phyloP scores from a whole-genome alignment of 2,329 filamentous ascomycete species.

The Fusarium humuli region DNA sequence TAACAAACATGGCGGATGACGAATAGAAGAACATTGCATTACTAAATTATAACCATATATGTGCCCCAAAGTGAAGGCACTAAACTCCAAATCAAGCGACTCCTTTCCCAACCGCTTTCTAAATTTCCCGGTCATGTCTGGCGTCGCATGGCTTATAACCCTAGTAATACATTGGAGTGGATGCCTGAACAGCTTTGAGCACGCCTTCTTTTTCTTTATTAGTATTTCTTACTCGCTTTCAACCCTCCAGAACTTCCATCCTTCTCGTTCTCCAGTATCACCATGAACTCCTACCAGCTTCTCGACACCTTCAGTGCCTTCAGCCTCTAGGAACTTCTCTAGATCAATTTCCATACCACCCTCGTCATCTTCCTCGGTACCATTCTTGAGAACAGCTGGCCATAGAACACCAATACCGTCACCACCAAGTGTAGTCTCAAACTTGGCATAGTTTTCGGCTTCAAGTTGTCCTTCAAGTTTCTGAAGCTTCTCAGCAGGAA shows the following conservation, averaged over 20 bases:
- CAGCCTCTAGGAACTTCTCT: slow-evolving; percentile 83
- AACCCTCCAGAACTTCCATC: slow-evolving; percentile 88
- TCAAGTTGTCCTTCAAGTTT: slow-evolving; percentile 74
- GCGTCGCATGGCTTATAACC: slow-evolving; percentile 40
- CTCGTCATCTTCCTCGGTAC: slow-evolving; percentile 78
- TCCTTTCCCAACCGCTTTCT: slow-evolving; percentile 30
- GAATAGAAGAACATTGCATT: slow-evolving; percentile 40
- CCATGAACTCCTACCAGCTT: slow-evolving; percentile 83
- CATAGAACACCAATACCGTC: slow-evolving; percentile 95
- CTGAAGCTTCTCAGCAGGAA: slow-evolving; percentile 66
- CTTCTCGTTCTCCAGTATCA: slow-evolving; percentile 75
- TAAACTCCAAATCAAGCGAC: slow-evolving; percentile 38
- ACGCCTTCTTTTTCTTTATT: slow-evolving; percentile 1
- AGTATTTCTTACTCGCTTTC: slow-evolving; percentile 55
- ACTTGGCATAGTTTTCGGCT: slow-evolving; percentile 82
- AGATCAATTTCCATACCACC: slow-evolving; percentile 94
- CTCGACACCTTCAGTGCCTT: slow-evolving; percentile 88
- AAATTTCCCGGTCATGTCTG: slow-evolving; percentile 37
- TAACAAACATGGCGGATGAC: background rate
- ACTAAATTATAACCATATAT: slow-evolving; percentile 47
- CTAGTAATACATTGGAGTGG: slow-evolving; percentile 39
- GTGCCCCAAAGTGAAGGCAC: slow-evolving; percentile 26
- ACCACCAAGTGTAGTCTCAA: slow-evolving; percentile 89
- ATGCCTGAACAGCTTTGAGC: slow-evolving; percentile 11
- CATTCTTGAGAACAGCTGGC: slow-evolving; percentile 90